These are phyloP conservation scores for Dipteronia sinensis DNA, from an alignment of 345 rosid species.

Conservation along the genomic window DNA sequence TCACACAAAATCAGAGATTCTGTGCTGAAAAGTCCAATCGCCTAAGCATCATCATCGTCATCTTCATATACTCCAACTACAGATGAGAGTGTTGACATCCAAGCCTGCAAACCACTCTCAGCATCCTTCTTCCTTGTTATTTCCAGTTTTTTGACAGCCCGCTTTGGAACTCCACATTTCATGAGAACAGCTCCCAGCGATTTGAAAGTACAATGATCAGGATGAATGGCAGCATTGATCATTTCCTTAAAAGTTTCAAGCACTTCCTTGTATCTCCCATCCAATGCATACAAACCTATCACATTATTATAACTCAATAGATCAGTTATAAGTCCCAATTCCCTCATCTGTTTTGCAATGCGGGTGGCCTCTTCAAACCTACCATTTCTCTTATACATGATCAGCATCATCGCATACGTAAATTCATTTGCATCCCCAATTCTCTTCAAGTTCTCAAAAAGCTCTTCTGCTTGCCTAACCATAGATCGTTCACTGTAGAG, in stretches of 20 bases:
- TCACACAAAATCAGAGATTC: background rate
- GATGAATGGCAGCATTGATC: constrained; percentile 52
- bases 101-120: constrained; percentile 49
- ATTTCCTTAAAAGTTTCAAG: constrained; percentile 64
- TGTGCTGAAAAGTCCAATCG: background rate
- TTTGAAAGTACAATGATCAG: constrained; percentile 65
- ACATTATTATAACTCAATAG: constrained; percentile 74
- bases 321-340: constrained; percentile 52
- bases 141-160: constrained; percentile 56
- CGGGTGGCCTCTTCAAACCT: constrained; percentile 69
- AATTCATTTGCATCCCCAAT: constrained; percentile 78
- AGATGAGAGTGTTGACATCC: constrained; percentile 60
- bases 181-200: constrained; percentile 60
- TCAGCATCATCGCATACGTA: constrained; percentile 76
- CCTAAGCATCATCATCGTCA: constrained; percentile 4
- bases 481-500: constrained; percentile 72
- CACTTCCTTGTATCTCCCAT: constrained; percentile 73
- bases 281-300: constrained; percentile 61
- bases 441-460: constrained; percentile 63
- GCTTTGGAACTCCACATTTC: constrained; percentile 72
- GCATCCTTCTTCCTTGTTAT: constrained; percentile 47
- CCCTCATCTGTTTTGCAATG: constrained; percentile 71
- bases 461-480: constrained; percentile 63
- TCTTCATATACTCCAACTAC: constrained; percentile 41
- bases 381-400: constrained; percentile 77